A percentile compares a stretch with the other conserved stretches of the same genome.
Conservation (phyloP, 2,329 filamentous ascomycete genomes). For the Paracoccidioides brasiliensis region DNA sequence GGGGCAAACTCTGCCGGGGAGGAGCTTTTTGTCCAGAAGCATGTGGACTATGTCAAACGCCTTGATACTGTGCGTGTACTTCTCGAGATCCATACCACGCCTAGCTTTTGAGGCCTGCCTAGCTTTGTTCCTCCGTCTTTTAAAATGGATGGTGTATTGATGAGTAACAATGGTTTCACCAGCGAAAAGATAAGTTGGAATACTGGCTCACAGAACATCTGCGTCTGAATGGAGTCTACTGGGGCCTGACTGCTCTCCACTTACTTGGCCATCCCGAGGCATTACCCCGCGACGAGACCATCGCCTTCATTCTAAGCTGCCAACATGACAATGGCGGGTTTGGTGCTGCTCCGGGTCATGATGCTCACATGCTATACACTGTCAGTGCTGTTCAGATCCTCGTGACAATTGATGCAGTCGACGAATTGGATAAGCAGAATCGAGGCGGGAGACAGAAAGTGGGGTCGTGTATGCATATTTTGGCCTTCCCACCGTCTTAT, state of each 20-base stretch:
- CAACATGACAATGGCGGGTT: constrained; percentile 83
- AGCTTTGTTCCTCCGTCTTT: background rate
- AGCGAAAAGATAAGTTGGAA: constrained; percentile 85
- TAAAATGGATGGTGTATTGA: constrained; percentile 5
- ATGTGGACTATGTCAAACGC: constrained; percentile 86
- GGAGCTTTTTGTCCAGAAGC: constrained; percentile 47
- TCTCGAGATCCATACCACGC: constrained; percentile 10
- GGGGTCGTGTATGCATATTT: constrained; percentile 54
- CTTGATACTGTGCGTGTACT: constrained; percentile 58
- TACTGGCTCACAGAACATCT: constrained; percentile 98
- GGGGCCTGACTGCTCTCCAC: constrained; percentile 82
- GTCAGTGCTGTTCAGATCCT: constrained; percentile 91
- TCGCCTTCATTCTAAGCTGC: constrained; percentile 92
- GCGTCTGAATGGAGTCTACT: constrained; percentile 89
- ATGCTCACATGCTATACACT: constrained; percentile 92
- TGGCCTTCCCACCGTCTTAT: background rate
- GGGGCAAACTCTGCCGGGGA: constrained; percentile 32
- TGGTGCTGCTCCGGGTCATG: constrained; percentile 83
- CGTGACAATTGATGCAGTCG: constrained; percentile 70
- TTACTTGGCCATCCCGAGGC: constrained; percentile 69
- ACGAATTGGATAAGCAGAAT: constrained; percentile 61
- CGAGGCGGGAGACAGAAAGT: constrained; percentile 57
- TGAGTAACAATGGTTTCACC: constrained; percentile 23
- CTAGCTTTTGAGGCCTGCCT: background rate
- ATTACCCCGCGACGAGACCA: constrained; percentile 64